phyloP scores from a whole-genome alignment of 345 rosid genomes.

The Salix suchowensis region DNA sequence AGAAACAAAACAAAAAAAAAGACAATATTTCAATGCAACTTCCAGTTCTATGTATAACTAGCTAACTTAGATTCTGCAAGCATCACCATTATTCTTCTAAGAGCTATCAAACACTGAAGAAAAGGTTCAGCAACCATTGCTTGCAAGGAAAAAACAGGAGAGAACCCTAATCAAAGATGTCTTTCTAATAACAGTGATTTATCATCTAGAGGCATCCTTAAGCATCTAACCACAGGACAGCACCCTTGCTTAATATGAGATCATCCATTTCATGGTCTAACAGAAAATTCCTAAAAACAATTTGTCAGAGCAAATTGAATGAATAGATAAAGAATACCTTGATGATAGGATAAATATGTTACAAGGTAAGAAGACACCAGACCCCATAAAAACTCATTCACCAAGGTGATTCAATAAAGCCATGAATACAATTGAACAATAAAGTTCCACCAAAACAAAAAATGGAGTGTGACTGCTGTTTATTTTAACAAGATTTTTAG shows the following conservation, averaged over 20 bases:
- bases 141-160: neutral
- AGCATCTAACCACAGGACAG: conserved; percentile 32
- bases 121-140: conserved; percentile 1
- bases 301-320: conserved; percentile 20
- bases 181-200: conserved; percentile 23
- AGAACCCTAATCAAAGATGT: conserved; percentile 13
- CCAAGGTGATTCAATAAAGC: neutral
- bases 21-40: neutral
- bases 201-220: conserved; percentile 34
- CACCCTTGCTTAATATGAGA: conserved; percentile 25
- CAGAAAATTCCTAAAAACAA: conserved; percentile 20
- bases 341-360: neutral
- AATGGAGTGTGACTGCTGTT: neutral
- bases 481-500: neutral
- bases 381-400: neutral
- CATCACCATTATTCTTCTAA: neutral
- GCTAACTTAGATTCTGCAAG: conserved; percentile 4
- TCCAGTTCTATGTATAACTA: neutral
- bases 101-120: neutral
- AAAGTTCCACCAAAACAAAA: neutral
- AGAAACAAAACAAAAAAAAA: neutral
- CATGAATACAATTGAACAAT: neutral
- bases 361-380: neutral
- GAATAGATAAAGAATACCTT: conserved; percentile 6
- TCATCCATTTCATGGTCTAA: conserved; percentile 29